phyloP scores from a whole-genome alignment of 148 eudicot species.

The Chenopodium quinoa region DNA sequence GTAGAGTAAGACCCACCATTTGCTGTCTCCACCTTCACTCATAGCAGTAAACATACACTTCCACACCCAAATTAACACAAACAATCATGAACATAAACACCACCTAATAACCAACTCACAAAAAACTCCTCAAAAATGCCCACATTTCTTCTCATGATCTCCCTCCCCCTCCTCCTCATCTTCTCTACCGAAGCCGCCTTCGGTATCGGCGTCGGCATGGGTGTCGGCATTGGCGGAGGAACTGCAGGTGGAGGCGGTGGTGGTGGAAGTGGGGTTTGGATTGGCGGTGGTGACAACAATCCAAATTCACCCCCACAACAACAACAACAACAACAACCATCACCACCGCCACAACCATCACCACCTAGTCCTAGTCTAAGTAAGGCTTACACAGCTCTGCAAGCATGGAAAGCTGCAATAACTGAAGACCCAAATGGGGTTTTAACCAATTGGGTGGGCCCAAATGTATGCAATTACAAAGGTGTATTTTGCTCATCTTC shows the following conservation, averaged over 20 bases:
- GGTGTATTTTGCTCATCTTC: constrained; percentile 64
- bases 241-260: constrained; percentile 24
- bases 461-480: constrained; percentile 72
- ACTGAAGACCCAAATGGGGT: constrained; percentile 64
- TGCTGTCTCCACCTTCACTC: constrained; percentile 13
- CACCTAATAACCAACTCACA: constrained; percentile 2
- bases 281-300: constrained; percentile 32
- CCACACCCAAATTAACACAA: background rate
- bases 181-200: constrained; percentile 30
- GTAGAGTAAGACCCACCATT: constrained; percentile 18
- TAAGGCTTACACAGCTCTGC: constrained; percentile 68
- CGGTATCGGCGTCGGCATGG: constrained; percentile 41
- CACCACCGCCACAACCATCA: constrained; percentile 16
- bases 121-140: constrained; percentile 32
- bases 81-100: constrained; percentile 16
- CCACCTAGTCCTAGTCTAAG: constrained; percentile 6
- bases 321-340: constrained; percentile 16
- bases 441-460: constrained; percentile 60
- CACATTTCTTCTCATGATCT: constrained; percentile 25
- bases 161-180: constrained; percentile 30
- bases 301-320: constrained; percentile 1
- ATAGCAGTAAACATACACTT: background rate
- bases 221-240: constrained; percentile 39
- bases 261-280: constrained; percentile 54
- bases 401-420: constrained; percentile 77